Evolutionary conservation across 345 rosid genomes (phyloP), one percentile per base, ranked within the genome.

Genomic region (Dimocarpus longan): DNA sequence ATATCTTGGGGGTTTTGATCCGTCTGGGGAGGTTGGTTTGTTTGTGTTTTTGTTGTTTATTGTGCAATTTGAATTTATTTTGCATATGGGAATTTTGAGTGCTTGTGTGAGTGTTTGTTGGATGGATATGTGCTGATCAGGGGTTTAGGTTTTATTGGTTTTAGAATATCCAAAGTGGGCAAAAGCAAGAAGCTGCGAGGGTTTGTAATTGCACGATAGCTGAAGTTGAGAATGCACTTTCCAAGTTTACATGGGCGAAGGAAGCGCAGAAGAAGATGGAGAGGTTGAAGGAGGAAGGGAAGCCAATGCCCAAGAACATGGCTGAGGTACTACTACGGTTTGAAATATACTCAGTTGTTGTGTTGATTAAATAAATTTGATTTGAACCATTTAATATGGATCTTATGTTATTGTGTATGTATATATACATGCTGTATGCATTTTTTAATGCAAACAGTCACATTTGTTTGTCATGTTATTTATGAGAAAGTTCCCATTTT

Each of bases 181-280:
- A 94, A 24, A 96, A 95, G 83, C 91, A 90, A 87, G 96, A 87
- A 78, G 96, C 97, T 1, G 97, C 98, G 32, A 90, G 90, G 83
- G 89, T 82, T 10, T 96, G 94, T 70, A 87, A 91, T 18, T 92
- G 99, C 79, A 90, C 98, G 0, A 82, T 91, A 70, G 87, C 89
- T 16, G 99, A 96, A 19, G 94, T 96, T 28, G 98, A 96, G 87
- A 90, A 85, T 64, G 89, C 94, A 0, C 87, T 94, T 76, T 84
- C 98, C 1, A 94, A 91, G 83, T 94, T 91, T 80, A 89, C 91
- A 2, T 94, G 98, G 99, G 98, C 95, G 4, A 96, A 88, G 82
- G 86, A 91, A 84, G 98, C 93, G 6, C 88, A 95, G 50, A 89
- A 80, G 83, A 91, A 90, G 86, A 65, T 96, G 59, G 81, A 82